Conservation (phyloP, 345 rosid genomes). For the Euphorbia pulcherrima region DNA sequence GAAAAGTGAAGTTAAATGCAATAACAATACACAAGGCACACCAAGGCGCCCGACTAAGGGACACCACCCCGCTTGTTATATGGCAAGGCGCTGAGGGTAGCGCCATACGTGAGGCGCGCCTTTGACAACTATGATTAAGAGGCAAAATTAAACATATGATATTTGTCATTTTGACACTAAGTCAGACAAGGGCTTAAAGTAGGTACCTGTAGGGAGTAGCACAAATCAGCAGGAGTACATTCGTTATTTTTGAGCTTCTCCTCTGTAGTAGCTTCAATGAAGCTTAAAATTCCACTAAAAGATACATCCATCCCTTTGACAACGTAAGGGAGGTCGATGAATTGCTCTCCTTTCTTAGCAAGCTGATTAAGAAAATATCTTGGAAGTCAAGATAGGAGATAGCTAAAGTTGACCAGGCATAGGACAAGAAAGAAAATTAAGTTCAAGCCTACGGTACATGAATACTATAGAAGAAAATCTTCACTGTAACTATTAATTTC, state of each 20-base stretch:
- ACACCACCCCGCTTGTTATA: too few relatives aligned
- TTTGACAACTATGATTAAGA: background rate
- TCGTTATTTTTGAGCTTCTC: conserved; percentile 81
- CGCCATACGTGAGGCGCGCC: too few relatives aligned
- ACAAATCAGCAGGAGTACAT: conserved; percentile 89
- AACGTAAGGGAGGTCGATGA: conserved; percentile 85
- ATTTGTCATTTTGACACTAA: conserved; percentile 7
- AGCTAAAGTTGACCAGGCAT: background rate
- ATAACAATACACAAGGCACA: too few relatives aligned
- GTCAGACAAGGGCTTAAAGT: background rate
- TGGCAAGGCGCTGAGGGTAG: too few relatives aligned
- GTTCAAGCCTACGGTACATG: background rate
- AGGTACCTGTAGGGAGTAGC: conserved; percentile 85
- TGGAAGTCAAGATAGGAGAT: conserved; percentile 1
- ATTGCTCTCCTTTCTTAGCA: conserved; percentile 88
- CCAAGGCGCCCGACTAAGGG: too few relatives aligned
- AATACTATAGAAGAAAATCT: background rate
- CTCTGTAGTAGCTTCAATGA: conserved; percentile 69
- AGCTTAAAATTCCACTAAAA: conserved; percentile 91
- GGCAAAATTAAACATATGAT: background rate
- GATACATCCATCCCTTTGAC: conserved; percentile 99
- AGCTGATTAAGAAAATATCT: conserved; percentile 45
- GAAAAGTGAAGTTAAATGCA: too few relatives aligned
- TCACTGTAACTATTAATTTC: background rate
- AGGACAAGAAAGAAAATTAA: background rate